Evolutionary conservation across 108 stramenopile genomes (phyloP), one percentile per base, ranked within the genome.

Genomic region (Discostella stelligeroides): DNA sequence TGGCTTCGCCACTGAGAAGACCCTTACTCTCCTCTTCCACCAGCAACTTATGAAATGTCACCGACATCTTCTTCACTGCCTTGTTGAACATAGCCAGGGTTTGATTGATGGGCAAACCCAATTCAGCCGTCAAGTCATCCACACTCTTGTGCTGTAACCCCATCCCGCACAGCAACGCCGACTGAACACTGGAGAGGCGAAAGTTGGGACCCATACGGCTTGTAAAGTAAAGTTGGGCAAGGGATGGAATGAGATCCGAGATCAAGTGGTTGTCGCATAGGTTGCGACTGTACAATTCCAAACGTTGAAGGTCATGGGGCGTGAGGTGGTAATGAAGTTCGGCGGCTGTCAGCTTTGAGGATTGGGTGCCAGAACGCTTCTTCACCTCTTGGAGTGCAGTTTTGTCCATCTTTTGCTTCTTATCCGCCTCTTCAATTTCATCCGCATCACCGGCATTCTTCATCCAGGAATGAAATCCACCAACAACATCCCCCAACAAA

Each of bases 211-310:
- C 92, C 63, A 98, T 86, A 18, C 95, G 80, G 17, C 92, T 83
- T 15, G 90, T 72, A 74, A 99, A 98, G 78, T 94, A 96, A n/a
- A 99, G 75, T 41, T 88, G 76, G 34, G 95, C 82, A 13, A 98
- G 75, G 4, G 70, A 76, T 18, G 98, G 96, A 13, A 99, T 47
- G 14, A 99, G 86, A 78, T 99, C 99, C 0, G 94, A 90, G 42
- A 99, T 84, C 24, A 99, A 72, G 82, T 99, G 99, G 73, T 98
- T 96, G 77, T 99, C 99, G 63, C 96, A 98, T 28, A 99, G 77
- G 61, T 99, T 98, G 38, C 98, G 86, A 25, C 97, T 91, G 80
- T 99, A 99, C 13, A 95, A 72, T 49, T 98, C 97, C 18, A 99
- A 79, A 23, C 99, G 92, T 58, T 98, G 92, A 55, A 99, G 72